Base-by-base conservation (phyloP, 1,284 basidiomycete genomes). In the Coriolopsis trogii region DNA sequence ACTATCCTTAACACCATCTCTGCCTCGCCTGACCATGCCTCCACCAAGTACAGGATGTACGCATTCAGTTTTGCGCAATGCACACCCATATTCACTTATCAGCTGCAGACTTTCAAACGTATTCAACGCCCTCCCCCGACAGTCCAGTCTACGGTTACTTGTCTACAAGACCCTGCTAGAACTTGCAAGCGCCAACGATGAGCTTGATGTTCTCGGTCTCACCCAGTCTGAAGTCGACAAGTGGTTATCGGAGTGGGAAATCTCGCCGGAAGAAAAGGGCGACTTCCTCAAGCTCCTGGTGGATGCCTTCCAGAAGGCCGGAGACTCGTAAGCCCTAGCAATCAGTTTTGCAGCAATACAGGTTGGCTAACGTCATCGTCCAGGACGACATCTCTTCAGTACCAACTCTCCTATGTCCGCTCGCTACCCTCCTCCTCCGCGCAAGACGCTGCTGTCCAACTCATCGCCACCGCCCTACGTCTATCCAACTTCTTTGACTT, bases 51-150 rank as follows among this genome's bases (percentile, higher is more conserved):
- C 67, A 84, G 86, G 67, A 76, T 88, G 88, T 91, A 66, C 59
- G 82, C 33, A 4, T 2, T 23, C 25, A 33, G 20, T 1, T 18
- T 36, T 41, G 31, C 25, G 3, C 33, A 18, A 24, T 10, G 21
- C 50, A 31, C 23, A 37, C 23, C 49, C 44, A 41, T 13, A 36
- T 40, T 58, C 20, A 38, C 45, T 41, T 34, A 29, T 53, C 20
- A 24, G 41, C 21, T 49, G 16, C 60, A 95, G 93, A 66, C 73
- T 96, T 26, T 88, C 91, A 45, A 95, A 94, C 70, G 73, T 94
- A 29, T 95, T 95, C 82, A 95, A 96, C 69, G 80, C 85, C 16
- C 75, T 89, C 20, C 88, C 92, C 21, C 77, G 84, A 48, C 75
- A 73, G 36, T 93, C 92, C 6, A 65, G 84, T 10, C 74, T 90